A percentile compares a stretch with the other conserved stretches of the same genome.
phyloP scores from a whole-genome alignment of 306 rosid genomes.

The Datisca glomerata region DNA sequence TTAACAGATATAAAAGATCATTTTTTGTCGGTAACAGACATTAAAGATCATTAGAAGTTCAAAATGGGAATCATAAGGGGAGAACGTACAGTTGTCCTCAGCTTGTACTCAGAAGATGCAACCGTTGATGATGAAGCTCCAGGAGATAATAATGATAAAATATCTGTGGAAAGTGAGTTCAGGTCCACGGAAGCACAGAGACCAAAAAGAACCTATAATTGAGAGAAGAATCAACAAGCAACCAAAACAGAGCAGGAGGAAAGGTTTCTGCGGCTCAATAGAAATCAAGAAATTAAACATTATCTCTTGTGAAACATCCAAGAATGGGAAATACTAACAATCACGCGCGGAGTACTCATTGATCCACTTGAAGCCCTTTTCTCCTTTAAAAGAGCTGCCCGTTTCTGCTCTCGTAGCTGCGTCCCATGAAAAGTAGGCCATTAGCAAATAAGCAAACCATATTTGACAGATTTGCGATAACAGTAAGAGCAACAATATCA shows the following conservation, averaged over 20 bases:
- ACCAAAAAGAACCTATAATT: constrained; percentile 65
- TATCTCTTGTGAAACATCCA: too few species aligned
- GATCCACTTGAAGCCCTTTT: constrained; percentile 71
- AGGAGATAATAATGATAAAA: constrained; percentile 42
- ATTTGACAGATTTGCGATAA: too few species aligned
- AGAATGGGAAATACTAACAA: constrained; percentile 41
- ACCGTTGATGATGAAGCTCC: constrained; percentile 34
- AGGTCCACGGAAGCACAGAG: constrained; percentile 57
- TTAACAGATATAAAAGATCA: too few species aligned
- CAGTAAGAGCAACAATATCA: not conserved
- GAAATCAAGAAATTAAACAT: too few species aligned
- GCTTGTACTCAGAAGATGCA: constrained; percentile 68
- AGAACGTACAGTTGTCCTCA: constrained; percentile 48
- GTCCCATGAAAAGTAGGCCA: not conserved
- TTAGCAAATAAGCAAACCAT: too few species aligned
- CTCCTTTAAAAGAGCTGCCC: constrained; percentile 64
- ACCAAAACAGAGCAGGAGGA: too few species aligned
- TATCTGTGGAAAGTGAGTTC: constrained; percentile 48
- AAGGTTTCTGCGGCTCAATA: too few species aligned
- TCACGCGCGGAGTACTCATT: constrained; percentile 76
- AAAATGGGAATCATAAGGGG: not conserved
- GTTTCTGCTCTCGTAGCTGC: constrained; percentile 77
- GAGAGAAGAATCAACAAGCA: not conserved
- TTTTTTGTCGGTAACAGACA: too few species aligned
- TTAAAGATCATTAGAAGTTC: not conserved